Base-by-base conservation (phyloP, 345 rosid species). In the Gossypium longicalyx region DNA sequence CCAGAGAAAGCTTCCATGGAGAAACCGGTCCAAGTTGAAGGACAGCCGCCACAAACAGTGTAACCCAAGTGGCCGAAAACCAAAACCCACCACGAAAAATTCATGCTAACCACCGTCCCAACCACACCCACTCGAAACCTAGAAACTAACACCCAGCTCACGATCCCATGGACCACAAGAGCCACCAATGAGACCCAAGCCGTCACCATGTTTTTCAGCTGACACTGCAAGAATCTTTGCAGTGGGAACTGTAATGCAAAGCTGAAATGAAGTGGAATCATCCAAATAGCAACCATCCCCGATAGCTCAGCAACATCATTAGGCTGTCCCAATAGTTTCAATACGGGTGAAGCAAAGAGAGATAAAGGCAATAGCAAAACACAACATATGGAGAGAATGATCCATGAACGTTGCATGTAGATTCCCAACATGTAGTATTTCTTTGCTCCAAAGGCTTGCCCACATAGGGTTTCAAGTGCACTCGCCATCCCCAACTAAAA, bases 1-100 rank as follows among this genome's bases (percentile, higher is more conserved):
- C 90, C 93, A 67, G 86, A 76, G 65, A 93, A 91, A 5, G 97
- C 97, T 79, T 89, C 89, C 16, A 73, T 25, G 70, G 94, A 85
- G 87, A 91, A 91, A 12, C 97, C 94, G 2, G 87, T 86, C 98
- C 98, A 93, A 5, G 97, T 86, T 10, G 71, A 80, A 25, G 96
- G 93, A 74, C 93, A 90, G 1, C 96, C 88, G 22, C 96, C 93
- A 12, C 67, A 85, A 15, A 78, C 61, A 9, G 76, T 52, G 58
- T 89, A 93, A 2, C 78, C 83, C 10, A 80, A 62, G n/a, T 49
- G 74, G 0, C 93, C 91, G 3, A 83, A 53, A 34, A 70, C 85
- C 77, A 81, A 72, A 73, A 87, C 74, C 93, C 97, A 93, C 94
- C 93, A 89, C 2, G 98, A 85, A 48, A 93, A 77, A 69, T 83